Percentiles rank a stretch among this genome's conserved stretches.
Evolutionary conservation across 345 rosid species (phyloP).

Genomic region (Isatis tinctoria): DNA sequence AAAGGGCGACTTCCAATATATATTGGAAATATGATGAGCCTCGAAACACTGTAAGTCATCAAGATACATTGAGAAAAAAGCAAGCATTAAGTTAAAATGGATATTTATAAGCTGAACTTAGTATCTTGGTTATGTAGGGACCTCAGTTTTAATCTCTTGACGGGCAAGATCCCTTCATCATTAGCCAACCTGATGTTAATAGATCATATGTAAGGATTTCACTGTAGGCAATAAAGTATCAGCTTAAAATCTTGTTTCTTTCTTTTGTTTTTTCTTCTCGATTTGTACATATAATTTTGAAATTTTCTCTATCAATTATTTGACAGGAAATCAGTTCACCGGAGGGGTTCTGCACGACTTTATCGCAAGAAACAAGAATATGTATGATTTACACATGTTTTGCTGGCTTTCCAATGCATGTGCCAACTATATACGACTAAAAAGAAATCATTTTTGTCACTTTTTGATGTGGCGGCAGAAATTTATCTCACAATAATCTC

Average conservation of each 20-base stretch:
- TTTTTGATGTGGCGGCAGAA: neutral
- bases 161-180: neutral
- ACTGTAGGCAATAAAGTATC: neutral
- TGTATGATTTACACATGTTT: neutral
- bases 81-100: neutral
- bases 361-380: neutral
- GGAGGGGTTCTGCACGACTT: neutral
- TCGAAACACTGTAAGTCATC: neutral
- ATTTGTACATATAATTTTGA: neutral
- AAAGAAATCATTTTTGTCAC: too few relatives aligned
- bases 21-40: neutral
- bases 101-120: neutral
- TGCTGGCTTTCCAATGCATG: neutral
- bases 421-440: neutral
- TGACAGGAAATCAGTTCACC: neutral
- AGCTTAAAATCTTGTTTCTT: too few relatives aligned
- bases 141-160: neutral
- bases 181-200: neutral
- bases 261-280: neutral
- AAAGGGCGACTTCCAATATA: neutral
- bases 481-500: neutral
- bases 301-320: neutral
- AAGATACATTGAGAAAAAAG: neutral
- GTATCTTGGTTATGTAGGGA: neutral
- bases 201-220: neutral